Conservation (phyloP, 2,329 filamentous ascomycete species). For the Cadophora luteo-olivacea region DNA sequence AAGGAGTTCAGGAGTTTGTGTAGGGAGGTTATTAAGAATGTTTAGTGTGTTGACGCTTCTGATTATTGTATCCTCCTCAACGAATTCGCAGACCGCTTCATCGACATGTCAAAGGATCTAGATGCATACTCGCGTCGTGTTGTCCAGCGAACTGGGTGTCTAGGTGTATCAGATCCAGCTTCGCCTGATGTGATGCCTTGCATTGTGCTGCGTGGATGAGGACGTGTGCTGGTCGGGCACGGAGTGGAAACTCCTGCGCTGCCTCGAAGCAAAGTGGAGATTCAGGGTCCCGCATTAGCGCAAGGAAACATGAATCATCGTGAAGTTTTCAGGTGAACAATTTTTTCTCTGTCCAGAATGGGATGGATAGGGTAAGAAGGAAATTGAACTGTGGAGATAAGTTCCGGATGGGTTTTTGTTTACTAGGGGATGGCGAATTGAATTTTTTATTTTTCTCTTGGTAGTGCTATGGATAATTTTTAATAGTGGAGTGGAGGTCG, state of each 20-base stretch:
- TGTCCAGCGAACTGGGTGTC: neutral
- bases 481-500: neutral
- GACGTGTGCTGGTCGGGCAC: slow-evolving; percentile 10
- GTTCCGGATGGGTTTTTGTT: neutral
- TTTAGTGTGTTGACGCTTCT: neutral
- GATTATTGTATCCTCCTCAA: neutral
- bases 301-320: slow-evolving; percentile 6
- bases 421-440: neutral
- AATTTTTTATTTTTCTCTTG: neutral
- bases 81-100: slow-evolving; percentile 1
- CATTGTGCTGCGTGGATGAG: neutral
- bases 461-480: slow-evolving; percentile 5
- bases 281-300: slow-evolving; percentile 13
- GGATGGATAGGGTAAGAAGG: neutral
- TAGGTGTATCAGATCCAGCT: neutral
- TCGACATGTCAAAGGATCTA: neutral
- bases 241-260: neutral
- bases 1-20: neutral
- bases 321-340: slow-evolving; percentile 3
- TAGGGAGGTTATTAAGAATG: neutral
- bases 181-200: neutral
- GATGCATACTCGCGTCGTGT: neutral
- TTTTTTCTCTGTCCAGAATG: neutral
- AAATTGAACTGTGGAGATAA: neutral
- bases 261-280: slow-evolving; percentile 5